Evolutionary conservation across 2,329 filamentous ascomycete species (phyloP).

Genomic region (Penicillium sp.): DNA sequence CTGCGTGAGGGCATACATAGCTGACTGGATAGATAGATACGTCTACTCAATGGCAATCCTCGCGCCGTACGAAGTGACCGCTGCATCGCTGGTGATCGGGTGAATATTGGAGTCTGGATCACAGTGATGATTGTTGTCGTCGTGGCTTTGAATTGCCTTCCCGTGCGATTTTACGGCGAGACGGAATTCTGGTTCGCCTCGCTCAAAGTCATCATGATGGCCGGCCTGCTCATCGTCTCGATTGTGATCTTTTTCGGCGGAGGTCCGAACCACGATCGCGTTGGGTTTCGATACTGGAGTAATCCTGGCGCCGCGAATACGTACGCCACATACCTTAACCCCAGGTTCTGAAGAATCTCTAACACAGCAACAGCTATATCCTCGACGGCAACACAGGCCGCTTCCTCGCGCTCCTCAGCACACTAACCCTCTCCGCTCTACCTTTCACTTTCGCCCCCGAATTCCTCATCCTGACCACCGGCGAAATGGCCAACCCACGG

Average conservation of each 20-base stretch:
- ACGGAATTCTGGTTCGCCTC: slow-evolving; percentile 60
- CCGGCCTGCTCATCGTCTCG: neutral
- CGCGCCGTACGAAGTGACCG: slow-evolving; percentile 65
- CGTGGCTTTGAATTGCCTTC: slow-evolving; percentile 53
- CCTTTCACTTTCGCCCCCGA: slow-evolving; percentile 62
- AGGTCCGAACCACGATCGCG: neutral
- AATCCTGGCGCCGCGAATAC: no score
- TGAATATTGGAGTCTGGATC: slow-evolving; percentile 55
- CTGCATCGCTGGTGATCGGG: slow-evolving; percentile 66
- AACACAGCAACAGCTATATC: slow-evolving; percentile 35
- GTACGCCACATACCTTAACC: no score
- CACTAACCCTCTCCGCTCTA: slow-evolving; percentile 57
- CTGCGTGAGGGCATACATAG: no score
- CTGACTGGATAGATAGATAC: slow-evolving; percentile 34
- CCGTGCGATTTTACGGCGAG: slow-evolving; percentile 59
- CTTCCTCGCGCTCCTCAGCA: slow-evolving; percentile 57
- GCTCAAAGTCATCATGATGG: slow-evolving; percentile 38
- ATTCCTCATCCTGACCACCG: slow-evolving; percentile 61
- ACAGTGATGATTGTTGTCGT: slow-evolving; percentile 66
- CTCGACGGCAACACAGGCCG: slow-evolving; percentile 53
- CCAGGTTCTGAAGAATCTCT: no score
- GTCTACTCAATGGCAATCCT: slow-evolving; percentile 55
- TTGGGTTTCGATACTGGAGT: neutral
- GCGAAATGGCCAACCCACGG: slow-evolving; percentile 71
- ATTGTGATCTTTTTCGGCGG: slow-evolving; percentile 47